A percentile compares a stretch with the other conserved stretches of the same genome.
Evolutionary conservation across 2,329 filamentous ascomycete genomes (phyloP).

Genomic region (Xylariaceae sp.): DNA sequence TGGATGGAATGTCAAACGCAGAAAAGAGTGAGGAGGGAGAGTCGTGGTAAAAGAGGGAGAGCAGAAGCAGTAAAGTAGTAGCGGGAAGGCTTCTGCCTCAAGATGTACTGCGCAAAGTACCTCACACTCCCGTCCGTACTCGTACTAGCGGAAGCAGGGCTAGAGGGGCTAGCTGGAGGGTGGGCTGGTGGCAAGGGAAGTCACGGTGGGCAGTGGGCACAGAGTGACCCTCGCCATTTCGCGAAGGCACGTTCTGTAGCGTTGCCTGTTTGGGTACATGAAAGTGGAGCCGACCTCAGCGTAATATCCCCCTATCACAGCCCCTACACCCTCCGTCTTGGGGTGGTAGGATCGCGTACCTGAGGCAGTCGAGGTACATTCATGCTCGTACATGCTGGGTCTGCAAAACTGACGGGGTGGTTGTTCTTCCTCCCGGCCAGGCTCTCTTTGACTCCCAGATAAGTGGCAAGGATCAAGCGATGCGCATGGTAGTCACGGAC

Average conservation of each 20-base stretch:
- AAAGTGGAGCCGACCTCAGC: neutral
- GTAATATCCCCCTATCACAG: neutral
- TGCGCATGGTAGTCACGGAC: too few species aligned
- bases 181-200: neutral
- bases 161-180: neutral
- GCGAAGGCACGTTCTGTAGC: neutral
- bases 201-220: neutral
- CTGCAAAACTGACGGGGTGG: too few species aligned
- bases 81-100: neutral
- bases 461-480: too few species aligned
- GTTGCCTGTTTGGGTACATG: neutral
- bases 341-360: neutral
- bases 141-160: too few species aligned
- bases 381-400: too few species aligned
- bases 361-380: neutral
- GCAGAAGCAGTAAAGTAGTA: slow-evolving; percentile 1
- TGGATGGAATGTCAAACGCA: slow-evolving; percentile 18
- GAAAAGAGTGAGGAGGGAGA: slow-evolving; percentile 14
- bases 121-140: too few species aligned
- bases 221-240: neutral
- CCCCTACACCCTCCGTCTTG: neutral
- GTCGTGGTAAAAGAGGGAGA: slow-evolving; percentile 9
- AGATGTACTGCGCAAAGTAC: neutral
- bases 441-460: too few species aligned
- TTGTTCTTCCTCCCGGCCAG: too few species aligned